Conservation (phyloP, 2,329 filamentous ascomycete genomes). For the Mollisia scopiformis region DNA sequence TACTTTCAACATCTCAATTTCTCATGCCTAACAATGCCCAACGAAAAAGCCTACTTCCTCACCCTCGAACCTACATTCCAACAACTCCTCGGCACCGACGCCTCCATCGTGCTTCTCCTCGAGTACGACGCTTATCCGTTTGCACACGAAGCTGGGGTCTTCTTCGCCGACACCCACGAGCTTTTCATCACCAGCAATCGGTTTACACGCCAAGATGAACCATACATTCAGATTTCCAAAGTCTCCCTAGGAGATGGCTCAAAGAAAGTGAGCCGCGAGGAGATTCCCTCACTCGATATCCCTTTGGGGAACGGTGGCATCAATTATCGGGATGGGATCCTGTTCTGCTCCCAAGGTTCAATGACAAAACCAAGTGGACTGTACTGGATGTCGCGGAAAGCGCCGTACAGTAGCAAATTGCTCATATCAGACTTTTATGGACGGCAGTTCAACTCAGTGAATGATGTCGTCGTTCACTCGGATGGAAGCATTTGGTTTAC, state of each 20-base stretch:
- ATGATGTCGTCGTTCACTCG: slow-evolving; percentile 57
- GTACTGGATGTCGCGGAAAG: slow-evolving; percentile 21
- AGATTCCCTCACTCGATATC: slow-evolving; percentile 17
- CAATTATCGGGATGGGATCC: slow-evolving; percentile 28
- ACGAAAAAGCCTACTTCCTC: slow-evolving; percentile 6
- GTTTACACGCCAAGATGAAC: slow-evolving; percentile 3
- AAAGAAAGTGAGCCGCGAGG: slow-evolving; percentile 6
- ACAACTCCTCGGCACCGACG: slow-evolving; percentile 50
- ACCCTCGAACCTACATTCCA: slow-evolving; percentile 55
- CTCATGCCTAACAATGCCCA: no score
- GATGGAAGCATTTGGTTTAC: slow-evolving; percentile 68
- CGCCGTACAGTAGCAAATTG: slow-evolving; percentile 35
- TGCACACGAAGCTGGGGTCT: slow-evolving; percentile 60
- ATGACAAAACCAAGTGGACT: slow-evolving; percentile 19
- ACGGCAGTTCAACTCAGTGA: slow-evolving; percentile 60
- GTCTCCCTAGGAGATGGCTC: slow-evolving; percentile 4
- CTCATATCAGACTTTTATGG: slow-evolving; percentile 63
- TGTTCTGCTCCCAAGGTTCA: slow-evolving; percentile 31
- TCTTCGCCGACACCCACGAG: slow-evolving; percentile 29
- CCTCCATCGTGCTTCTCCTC: slow-evolving; percentile 48
- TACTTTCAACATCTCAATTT: no score
- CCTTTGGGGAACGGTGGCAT: slow-evolving; percentile 25
- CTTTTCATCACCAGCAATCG: slow-evolving; percentile 27
- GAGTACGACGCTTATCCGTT: slow-evolving; percentile 36
- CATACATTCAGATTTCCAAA: slow-evolving; percentile 22